These are phyloP conservation scores for Pharnaceum exiguum DNA, from an alignment of 148 eudicot genomes.

Conservation along the genomic window DNA sequence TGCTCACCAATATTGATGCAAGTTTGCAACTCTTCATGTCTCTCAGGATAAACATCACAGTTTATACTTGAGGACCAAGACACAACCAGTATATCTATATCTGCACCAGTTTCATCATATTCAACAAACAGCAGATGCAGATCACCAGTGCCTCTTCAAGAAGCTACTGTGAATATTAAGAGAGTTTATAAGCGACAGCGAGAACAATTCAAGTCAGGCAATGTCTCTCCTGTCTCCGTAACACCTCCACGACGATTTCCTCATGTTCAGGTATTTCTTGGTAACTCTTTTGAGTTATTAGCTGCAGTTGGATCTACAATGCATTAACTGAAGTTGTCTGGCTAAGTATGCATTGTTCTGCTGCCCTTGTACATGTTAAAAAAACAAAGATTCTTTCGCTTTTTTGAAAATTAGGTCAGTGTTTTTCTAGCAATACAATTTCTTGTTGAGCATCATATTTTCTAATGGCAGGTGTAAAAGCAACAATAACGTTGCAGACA, in stretches of 20 bases:
- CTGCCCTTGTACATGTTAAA: no score
- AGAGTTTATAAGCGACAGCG: slow-evolving; percentile 29
- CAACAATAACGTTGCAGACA: slow-evolving; percentile 9
- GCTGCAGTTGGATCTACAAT: no score
- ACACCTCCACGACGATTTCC: slow-evolving; percentile 64
- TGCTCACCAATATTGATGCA: not conserved
- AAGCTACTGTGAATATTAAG: slow-evolving; percentile 31
- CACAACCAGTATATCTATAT: slow-evolving; percentile 39
- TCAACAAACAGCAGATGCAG: slow-evolving; percentile 49
- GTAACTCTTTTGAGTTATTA: not conserved
- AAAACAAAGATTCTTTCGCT: no score
- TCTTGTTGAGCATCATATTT: no score
- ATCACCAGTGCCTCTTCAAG: slow-evolving; percentile 39
- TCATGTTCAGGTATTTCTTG: slow-evolving; percentile 45
- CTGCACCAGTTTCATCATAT: slow-evolving; percentile 71
- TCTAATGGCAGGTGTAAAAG: slow-evolving; percentile 22
- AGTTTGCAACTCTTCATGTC: not conserved
- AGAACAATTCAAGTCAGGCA: slow-evolving; percentile 24
- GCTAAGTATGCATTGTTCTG: no score
- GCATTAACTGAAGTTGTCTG: no score
- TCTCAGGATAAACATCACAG: slow-evolving; percentile 38
- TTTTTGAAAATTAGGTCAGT: no score
- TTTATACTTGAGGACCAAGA: slow-evolving; percentile 40
- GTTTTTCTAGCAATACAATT: no score
- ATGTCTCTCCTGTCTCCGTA: slow-evolving; percentile 49